Conservation (phyloP, 306 rosid genomes). For the Carpinus viminea region DNA sequence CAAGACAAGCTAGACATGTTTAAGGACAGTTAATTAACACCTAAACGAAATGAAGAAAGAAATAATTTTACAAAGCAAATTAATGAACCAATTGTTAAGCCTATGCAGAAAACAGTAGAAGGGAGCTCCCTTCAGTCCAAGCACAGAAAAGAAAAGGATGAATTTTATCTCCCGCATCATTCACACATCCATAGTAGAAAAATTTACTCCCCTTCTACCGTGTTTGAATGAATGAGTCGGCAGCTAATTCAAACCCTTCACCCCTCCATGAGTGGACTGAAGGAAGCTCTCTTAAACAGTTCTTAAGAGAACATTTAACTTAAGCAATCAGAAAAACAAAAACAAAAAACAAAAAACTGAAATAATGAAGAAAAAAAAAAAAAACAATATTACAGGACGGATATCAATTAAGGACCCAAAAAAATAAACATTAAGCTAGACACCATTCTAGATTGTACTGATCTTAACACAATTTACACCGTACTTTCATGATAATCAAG, state of each 20-base stretch:
- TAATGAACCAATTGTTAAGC: background rate
- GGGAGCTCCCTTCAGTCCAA: conserved; percentile 99
- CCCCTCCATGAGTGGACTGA: conserved; percentile 93
- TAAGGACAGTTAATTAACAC: background rate
- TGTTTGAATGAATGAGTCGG: conserved; percentile 96
- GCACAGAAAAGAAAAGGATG: conserved; percentile 69
- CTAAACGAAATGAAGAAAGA: background rate
- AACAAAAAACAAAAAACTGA: background rate
- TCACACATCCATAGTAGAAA: conserved; percentile 81
- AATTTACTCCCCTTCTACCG: conserved; percentile 43
- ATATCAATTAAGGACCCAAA: too few relatives aligned
- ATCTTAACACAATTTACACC: too few relatives aligned
- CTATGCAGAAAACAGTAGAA: conserved; percentile 34
- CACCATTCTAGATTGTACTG: too few relatives aligned
- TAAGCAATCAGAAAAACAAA: too few relatives aligned
- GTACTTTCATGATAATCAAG: background rate
- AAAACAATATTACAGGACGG: background rate
- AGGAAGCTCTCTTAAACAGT: conserved; percentile 77
- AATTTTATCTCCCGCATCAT: conserved; percentile 85
- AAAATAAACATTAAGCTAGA: background rate
- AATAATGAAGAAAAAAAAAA: background rate
- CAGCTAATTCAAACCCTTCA: conserved; percentile 74
- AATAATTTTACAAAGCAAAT: too few relatives aligned
- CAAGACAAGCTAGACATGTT: too few relatives aligned
- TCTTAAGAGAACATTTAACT: conserved; percentile 11